Percentiles rank a stretch among this genome's conserved stretches.
These are phyloP conservation scores for Diversispora eburnea DNA, from an alignment of 192 early-diverging fungal genomes.

Conservation along the genomic window DNA sequence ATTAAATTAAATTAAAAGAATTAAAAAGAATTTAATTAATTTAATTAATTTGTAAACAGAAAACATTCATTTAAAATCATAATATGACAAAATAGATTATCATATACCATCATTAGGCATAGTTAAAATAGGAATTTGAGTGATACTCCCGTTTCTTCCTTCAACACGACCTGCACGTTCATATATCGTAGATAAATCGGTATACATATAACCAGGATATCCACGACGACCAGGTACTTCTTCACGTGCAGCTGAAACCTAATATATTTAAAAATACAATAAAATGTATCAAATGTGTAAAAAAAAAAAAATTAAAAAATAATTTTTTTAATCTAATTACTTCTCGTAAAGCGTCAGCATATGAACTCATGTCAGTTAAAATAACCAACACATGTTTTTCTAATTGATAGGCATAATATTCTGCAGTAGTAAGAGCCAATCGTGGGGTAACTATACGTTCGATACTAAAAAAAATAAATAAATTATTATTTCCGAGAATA, in stretches of 20 bases:
- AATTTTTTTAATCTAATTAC: slow-evolving; percentile 32
- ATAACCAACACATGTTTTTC: slow-evolving; percentile 99
- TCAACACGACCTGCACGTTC: slow-evolving; percentile 97
- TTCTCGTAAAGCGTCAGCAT: slow-evolving; percentile 99
- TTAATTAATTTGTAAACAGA: slow-evolving; percentile 5
- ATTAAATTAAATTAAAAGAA: not conserved
- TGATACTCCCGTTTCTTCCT: slow-evolving; percentile 96
- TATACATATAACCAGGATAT: slow-evolving; percentile 99
- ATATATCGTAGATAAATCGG: slow-evolving; percentile 99
- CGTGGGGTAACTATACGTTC: slow-evolving; percentile 99
- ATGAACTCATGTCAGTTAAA: slow-evolving; percentile 98
- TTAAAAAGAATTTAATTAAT: no score
- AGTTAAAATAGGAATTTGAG: slow-evolving; percentile 99
- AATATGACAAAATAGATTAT: not conserved
- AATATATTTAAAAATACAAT: not conserved
- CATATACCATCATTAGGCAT: slow-evolving; percentile 96
- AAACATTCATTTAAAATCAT: not conserved
- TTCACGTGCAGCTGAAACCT: slow-evolving; percentile 97
- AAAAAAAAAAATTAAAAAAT: not conserved
- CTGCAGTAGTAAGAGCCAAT: slow-evolving; percentile 95
- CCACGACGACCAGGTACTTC: slow-evolving; percentile 99
- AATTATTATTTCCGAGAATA: not conserved
- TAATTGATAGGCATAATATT: slow-evolving; percentile 99
- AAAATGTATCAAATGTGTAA: not conserved
- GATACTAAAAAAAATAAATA: slow-evolving; percentile 53